These are phyloP conservation scores for Claviceps humidiphila DNA, from an alignment of 2,329 filamentous ascomycete species.

Conservation along the genomic window DNA sequence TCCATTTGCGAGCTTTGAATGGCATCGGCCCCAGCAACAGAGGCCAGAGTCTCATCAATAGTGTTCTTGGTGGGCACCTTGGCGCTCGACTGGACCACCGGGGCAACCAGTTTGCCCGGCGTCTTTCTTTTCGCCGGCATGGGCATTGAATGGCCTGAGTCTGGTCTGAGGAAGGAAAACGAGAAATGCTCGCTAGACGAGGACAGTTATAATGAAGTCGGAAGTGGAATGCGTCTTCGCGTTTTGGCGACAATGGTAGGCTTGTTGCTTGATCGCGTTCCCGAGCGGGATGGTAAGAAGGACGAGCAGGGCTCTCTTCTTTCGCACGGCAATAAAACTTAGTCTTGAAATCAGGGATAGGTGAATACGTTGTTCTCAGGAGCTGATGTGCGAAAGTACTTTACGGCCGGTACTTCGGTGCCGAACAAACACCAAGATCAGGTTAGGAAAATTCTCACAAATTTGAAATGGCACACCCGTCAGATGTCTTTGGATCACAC, in stretches of 20 bases:
- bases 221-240: not conserved
- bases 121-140: conserved; percentile 52
- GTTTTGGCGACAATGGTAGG: not conserved
- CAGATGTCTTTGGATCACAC: conserved; percentile 8
- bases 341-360: not conserved
- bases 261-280: conserved; percentile 1
- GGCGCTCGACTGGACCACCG: conserved; percentile 39
- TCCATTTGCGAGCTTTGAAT: conserved; percentile 25
- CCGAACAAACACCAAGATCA: conserved; percentile 5
- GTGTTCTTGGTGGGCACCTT: conserved; percentile 34
- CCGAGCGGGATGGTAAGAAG: not conserved
- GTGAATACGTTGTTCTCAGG: not conserved
- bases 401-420: not conserved
- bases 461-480: conserved; percentile 5
- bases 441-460: conserved; percentile 22
- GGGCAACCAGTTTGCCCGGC: conserved; percentile 41
- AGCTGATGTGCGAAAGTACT: not conserved
- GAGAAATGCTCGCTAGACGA: not conserved
- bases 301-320: not conserved
- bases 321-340: not conserved
- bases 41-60: conserved; percentile 45
- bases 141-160: conserved; percentile 10
- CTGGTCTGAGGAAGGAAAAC: not conserved
- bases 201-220: not conserved
- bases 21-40: conserved; percentile 33